Evolutionary conservation across 371 early-diverging fungal genomes (phyloP).

Genomic region (Actinomortierella wolfii): DNA sequence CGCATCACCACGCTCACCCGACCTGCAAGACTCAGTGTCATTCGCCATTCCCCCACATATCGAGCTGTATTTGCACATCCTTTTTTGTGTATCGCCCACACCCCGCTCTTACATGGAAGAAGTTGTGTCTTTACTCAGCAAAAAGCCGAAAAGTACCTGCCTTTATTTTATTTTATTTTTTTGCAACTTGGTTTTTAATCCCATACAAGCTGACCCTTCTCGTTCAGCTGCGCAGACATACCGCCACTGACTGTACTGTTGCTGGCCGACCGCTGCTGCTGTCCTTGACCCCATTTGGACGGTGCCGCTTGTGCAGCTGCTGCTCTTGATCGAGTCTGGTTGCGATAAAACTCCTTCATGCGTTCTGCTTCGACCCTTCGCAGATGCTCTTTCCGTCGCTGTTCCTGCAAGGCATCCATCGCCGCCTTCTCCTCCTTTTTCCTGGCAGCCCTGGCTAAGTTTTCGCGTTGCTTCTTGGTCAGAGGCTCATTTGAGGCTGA

Average conservation of each 20-base stretch:
- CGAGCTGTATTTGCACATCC: no score
- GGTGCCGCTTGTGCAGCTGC: no score
- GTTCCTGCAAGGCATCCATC: constrained; percentile 31
- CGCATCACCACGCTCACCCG: no score
- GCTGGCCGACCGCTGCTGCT: constrained; percentile 13
- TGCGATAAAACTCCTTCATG: constrained; percentile 43
- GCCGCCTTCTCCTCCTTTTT: constrained; percentile 41
- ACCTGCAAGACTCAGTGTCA: no score
- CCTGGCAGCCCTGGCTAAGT: constrained; percentile 39
- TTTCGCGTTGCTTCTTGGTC: constrained; percentile 44
- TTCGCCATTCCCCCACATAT: no score
- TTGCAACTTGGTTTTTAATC: constrained; percentile 9
- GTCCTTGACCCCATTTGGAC: constrained; percentile 8
- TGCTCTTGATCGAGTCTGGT: constrained; percentile 10
- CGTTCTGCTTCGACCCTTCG: constrained; percentile 38
- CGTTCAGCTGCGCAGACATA: constrained; percentile 13
- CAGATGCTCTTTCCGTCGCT: constrained; percentile 34
- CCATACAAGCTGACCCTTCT: constrained; percentile 28
- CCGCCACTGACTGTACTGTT: constrained; percentile 24
- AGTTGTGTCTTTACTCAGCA: no score
- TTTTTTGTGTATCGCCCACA: no score
- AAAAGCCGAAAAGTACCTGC: background rate
- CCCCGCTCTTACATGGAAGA: no score
- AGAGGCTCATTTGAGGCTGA: constrained; percentile 20
- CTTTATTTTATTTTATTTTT: background rate